A percentile compares a stretch with the other conserved stretches of the same genome.
Evolutionary conservation across 2,329 filamentous ascomycete species (phyloP).

Genomic region (Calonectria pauciramosa): DNA sequence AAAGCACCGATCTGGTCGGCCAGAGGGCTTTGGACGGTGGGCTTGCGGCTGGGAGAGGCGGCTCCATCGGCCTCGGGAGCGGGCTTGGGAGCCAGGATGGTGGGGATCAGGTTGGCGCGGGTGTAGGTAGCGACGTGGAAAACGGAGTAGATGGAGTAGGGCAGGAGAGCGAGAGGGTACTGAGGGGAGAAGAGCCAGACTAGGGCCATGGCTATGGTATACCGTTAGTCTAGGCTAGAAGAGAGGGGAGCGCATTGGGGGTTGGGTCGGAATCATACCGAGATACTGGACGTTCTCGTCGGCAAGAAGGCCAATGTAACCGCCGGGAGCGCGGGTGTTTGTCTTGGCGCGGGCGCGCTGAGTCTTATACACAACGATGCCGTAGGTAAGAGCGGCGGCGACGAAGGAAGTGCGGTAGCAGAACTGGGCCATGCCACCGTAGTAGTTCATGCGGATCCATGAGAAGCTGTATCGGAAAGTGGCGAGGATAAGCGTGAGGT

Average conservation of each 20-base stretch:
- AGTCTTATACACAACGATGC: conserved; percentile 98
- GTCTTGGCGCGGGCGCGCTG: conserved; percentile 87
- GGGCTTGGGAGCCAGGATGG: conserved; percentile 77
- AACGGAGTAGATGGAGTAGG: conserved; percentile 96
- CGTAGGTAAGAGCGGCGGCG: conserved; percentile 91
- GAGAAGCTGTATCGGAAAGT: conserved; percentile 88
- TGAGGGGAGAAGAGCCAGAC: conserved; percentile 95
- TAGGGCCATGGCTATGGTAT: conserved; percentile 82
- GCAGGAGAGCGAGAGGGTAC: conserved; percentile 89
- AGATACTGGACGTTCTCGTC: conserved; percentile 99
- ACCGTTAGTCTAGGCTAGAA: conserved; percentile 28
- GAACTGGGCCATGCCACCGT: conserved; percentile 81
- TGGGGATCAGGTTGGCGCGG: conserved; percentile 92
- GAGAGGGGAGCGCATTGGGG: not conserved
- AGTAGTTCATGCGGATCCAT: conserved; percentile 90
- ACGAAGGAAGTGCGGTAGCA: conserved; percentile 93
- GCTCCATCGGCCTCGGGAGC: conserved; percentile 66
- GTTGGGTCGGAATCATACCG: conserved; percentile 64
- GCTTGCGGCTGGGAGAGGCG: conserved; percentile 62
- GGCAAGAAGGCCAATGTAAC: conserved; percentile 75
- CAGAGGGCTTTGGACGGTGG: conserved; percentile 67
- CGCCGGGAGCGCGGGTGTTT: conserved; percentile 71
- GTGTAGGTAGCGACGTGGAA: conserved; percentile 99
- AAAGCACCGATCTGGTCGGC: conserved; percentile 91
- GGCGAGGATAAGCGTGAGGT: conserved; percentile 86